Evolutionary conservation across 306 rosid genomes (phyloP).

Genomic region (Lathyrus tuberosus): DNA sequence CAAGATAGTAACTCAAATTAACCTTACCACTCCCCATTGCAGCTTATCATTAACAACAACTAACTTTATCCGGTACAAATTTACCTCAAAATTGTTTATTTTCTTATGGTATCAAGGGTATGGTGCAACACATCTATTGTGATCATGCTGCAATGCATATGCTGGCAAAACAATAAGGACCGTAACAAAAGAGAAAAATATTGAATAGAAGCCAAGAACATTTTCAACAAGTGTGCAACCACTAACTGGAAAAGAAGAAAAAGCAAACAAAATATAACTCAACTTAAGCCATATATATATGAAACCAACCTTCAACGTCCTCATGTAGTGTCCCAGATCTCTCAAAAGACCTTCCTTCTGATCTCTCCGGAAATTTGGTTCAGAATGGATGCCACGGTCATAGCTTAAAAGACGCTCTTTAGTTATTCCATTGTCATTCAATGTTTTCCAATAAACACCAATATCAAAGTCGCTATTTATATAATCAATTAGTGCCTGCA

Average conservation of each 20-base stretch:
- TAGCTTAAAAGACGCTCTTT: constrained; percentile 96
- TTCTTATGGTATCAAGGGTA: constrained; percentile 23
- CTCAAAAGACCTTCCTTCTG: constrained; percentile 86
- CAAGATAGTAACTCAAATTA: constrained; percentile 25
- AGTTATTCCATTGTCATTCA: constrained; percentile 91
- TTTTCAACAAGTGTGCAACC: constrained; percentile 22
- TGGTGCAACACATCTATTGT: constrained; percentile 14
- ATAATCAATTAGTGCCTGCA: constrained; percentile 88
- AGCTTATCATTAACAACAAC: constrained; percentile 31
- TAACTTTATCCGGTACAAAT: constrained; percentile 5
- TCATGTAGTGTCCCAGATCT: constrained; percentile 84
- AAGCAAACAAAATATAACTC: constrained; percentile 25
- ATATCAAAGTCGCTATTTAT: constrained; percentile 76
- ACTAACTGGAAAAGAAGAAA: constrained; percentile 19
- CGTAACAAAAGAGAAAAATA: constrained; percentile 6
- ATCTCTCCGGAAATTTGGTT: constrained; percentile 79
- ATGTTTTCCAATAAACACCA: constrained; percentile 87
- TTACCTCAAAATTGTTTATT: constrained; percentile 22
- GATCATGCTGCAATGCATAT: constrained; percentile 18
- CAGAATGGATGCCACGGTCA: constrained; percentile 90
- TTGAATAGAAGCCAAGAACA: constrained; percentile 30
- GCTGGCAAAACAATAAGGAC: constrained; percentile 30
- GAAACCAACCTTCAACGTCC: constrained; percentile 87
- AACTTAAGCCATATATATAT: constrained; percentile 33
- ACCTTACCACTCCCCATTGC: not conserved